Percentiles rank a stretch among this genome's conserved stretches.
phyloP scores from a whole-genome alignment of 768 basidiomycete species.

The Pisolithus albus region DNA sequence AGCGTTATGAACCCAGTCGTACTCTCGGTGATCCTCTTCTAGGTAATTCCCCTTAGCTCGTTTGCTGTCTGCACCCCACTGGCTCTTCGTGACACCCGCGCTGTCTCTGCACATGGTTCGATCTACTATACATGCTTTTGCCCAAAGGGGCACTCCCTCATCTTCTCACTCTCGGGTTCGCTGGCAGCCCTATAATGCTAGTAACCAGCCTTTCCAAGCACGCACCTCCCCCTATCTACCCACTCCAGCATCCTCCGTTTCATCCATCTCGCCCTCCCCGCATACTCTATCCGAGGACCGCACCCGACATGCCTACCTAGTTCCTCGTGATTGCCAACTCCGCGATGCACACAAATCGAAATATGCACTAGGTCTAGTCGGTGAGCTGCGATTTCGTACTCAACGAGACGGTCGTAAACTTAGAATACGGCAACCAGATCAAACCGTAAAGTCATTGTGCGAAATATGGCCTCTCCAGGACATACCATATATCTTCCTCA shows the following conservation, averaged over 20 bases:
- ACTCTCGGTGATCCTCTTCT: constrained; percentile 31
- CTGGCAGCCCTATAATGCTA: constrained; percentile 72
- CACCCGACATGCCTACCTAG: constrained; percentile 26
- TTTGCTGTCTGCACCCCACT: constrained; percentile 1
- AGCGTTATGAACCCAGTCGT: constrained; percentile 22
- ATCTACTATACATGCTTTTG: constrained; percentile 42
- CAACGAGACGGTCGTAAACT: constrained; percentile 7
- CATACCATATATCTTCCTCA: constrained; percentile 54
- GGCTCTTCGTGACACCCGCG: constrained; percentile 22
- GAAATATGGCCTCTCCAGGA: constrained; percentile 79
- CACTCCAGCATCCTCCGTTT: constrained; percentile 53
- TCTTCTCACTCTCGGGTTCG: constrained; percentile 62
- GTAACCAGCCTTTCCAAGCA: constrained; percentile 33
- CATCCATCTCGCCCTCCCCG: constrained; percentile 40
- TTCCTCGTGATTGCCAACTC: constrained; percentile 28
- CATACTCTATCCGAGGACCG: constrained; percentile 32
- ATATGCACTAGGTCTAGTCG: constrained; percentile 62
- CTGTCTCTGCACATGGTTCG: constrained; percentile 22
- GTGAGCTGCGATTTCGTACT: constrained; percentile 38
- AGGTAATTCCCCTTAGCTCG: constrained; percentile 21
- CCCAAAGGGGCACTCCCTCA: constrained; percentile 62
- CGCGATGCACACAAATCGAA: constrained; percentile 52
- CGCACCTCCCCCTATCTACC: constrained; percentile 40
- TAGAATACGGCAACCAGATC: constrained; percentile 40
- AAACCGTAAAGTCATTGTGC: constrained; percentile 68